A percentile compares a stretch with the other conserved stretches of the same genome.
phyloP scores from a whole-genome alignment of 495 filamentous ascomycete genomes.

The Talaromyces thailandensis region DNA sequence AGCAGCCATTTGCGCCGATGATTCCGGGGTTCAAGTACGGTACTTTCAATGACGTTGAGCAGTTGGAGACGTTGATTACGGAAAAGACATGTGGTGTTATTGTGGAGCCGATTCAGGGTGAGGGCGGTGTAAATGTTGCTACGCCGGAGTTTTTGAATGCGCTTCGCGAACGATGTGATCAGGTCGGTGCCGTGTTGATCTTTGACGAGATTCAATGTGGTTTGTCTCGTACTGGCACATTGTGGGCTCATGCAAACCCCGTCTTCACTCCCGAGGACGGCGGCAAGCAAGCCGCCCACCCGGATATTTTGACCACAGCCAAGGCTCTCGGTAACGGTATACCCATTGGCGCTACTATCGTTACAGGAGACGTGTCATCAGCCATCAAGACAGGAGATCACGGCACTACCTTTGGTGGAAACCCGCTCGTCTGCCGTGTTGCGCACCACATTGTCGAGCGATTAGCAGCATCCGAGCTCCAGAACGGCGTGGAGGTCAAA shows the following conservation, averaged over 20 bases:
- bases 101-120: slow-evolving; percentile 94
- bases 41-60: slow-evolving; percentile 69
- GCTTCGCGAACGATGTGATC: slow-evolving; percentile 69
- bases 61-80: slow-evolving; percentile 62
- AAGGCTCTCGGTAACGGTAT: slow-evolving; percentile 97
- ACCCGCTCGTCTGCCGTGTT: slow-evolving; percentile 77
- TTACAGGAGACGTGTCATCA: slow-evolving; percentile 64
- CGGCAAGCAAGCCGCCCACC: slow-evolving; percentile 55
- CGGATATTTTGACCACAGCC: slow-evolving; percentile 87
- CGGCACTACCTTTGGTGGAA: slow-evolving; percentile 94
- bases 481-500: slow-evolving; percentile 55
- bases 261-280: slow-evolving; percentile 28
- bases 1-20: slow-evolving; percentile 91
- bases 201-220: slow-evolving; percentile 98
- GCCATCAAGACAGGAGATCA: slow-evolving; percentile 89
- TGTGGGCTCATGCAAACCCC: slow-evolving; percentile 85
- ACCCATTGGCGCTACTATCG: slow-evolving; percentile 86
- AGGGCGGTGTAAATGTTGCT: slow-evolving; percentile 84
- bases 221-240: slow-evolving; percentile 68
- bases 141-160: slow-evolving; percentile 71
- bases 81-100: slow-evolving; percentile 90
- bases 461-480: slow-evolving; percentile 56
- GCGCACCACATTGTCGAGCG: slow-evolving; percentile 77
- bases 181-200: slow-evolving; percentile 81
- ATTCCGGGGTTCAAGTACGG: slow-evolving; percentile 86